Evolutionary conservation across 257 asterid species (phyloP), one percentile per base, ranked within the genome.

Genomic region (Ballota nigra): DNA sequence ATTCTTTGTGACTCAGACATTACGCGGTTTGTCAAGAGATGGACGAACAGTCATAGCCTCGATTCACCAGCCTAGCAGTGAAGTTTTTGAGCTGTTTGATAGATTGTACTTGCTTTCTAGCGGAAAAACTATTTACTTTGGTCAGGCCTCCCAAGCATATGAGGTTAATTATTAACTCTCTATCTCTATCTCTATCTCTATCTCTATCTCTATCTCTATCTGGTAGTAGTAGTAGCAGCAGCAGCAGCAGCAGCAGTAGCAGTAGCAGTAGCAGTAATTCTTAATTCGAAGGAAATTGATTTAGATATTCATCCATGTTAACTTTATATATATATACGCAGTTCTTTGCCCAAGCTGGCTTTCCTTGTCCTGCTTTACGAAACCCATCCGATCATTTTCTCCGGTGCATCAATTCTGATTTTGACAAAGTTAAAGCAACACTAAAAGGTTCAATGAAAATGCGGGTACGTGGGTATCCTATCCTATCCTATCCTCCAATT

Each of bases 41-140:
- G 99, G 99, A 33, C 78, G 99, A 15, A 94, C 99, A 0, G 98
- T 94, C 4, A 89, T 94, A 52, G 99, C 99, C 24, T 94, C 99
- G 5, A 91, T 94, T 65, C 99, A 94, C 65, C 99, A 94, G 85
- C 99, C 99, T 2, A 94, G 98, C 80, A 94, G 99, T 74, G 99
- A 94, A 76, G 99, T 94, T 5, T 94, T 94, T 52, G 99, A 91
- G 90, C 91, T 91, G 53, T 94, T 94, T 68, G 97, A 94, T 71
- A 71, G 96, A 33, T 60, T 94, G 24, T 94, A 89, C 85, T 71
- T 94, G 71, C 98, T 94, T 23, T 94, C 99, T 26, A 84, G 96
- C 12, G 99, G 99, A 38, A 91, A 91, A 80, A 84, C 96, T 4
- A 86, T 94, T 55, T 94, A 94, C 87, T 94, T 94, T 77, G 99